Percentiles rank a stretch among this genome's conserved stretches.
These are phyloP conservation scores for Terfezia claveryi DNA, from an alignment of 495 filamentous ascomycete genomes.

Conservation along the genomic window DNA sequence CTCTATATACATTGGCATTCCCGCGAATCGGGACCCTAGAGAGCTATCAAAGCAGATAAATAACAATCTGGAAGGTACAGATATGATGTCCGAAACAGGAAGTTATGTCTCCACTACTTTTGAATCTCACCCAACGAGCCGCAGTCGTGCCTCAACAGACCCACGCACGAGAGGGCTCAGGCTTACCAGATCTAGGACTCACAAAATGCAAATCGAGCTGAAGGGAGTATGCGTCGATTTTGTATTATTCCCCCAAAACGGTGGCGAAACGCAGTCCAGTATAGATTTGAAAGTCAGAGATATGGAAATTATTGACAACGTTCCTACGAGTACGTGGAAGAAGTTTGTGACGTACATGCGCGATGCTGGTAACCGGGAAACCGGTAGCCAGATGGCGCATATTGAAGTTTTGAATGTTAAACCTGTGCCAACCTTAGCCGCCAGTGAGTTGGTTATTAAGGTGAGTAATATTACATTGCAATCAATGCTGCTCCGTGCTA, in stretches of 20 bases:
- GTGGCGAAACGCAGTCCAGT: conserved; percentile 64
- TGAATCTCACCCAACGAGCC: conserved; percentile 26
- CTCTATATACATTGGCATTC: conserved; percentile 91
- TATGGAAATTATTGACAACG: conserved; percentile 79
- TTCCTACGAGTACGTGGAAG: conserved; percentile 92
- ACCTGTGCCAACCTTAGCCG: conserved; percentile 60
- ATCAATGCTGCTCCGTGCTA: conserved; percentile 5
- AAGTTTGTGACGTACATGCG: conserved; percentile 90
- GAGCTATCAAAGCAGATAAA: conserved; percentile 71
- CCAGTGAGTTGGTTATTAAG: conserved; percentile 75
- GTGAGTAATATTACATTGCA: conserved; percentile 21
- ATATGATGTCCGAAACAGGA: conserved; percentile 67
- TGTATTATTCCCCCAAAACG: conserved; percentile 55
- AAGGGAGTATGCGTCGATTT: conserved; percentile 68
- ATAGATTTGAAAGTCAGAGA: conserved; percentile 63
- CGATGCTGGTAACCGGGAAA: conserved; percentile 65
- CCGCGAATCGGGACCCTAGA: conserved; percentile 58
- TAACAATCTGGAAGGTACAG: conserved; percentile 44
- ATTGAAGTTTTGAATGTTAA: conserved; percentile 70
- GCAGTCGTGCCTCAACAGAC: not conserved
- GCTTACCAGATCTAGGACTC: conserved; percentile 62
- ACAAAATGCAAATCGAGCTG: conserved; percentile 91
- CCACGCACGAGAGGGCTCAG: conserved; percentile 26
- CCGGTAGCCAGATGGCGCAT: conserved; percentile 69
- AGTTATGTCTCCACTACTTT: conserved; percentile 55